Percentiles rank a stretch among this genome's conserved stretches.
Evolutionary conservation across 805 yeast genomes (phyloP).

Genomic region (Isabelozyma gotoi): DNA sequence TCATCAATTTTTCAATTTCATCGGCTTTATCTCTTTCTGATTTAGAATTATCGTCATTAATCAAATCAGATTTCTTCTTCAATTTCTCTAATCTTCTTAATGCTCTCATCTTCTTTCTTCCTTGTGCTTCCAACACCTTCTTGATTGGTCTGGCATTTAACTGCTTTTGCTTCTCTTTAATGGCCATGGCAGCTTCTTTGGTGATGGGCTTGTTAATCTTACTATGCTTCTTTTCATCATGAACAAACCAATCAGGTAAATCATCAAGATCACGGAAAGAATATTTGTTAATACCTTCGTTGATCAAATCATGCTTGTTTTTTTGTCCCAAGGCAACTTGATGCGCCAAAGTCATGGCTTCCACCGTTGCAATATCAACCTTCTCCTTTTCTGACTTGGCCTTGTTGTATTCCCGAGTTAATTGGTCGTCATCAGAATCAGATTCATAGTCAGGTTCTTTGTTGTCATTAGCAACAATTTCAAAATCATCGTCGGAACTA

Average conservation of each 20-base stretch:
- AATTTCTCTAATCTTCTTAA: conserved; percentile 80
- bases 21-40: conserved; percentile 94
- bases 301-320: conserved; percentile 79
- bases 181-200: conserved; percentile 64
- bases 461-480: conserved; percentile 35
- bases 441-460: conserved; percentile 35
- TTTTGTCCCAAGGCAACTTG: conserved; percentile 88
- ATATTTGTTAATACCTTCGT: conserved; percentile 89
- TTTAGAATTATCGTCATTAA: conserved; percentile 83
- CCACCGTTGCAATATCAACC: conserved; percentile 85
- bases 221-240: conserved; percentile 86
- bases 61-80: conserved; percentile 88
- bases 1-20: conserved; percentile 85
- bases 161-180: conserved; percentile 46
- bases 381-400: conserved; percentile 55
- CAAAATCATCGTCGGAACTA: conserved; percentile 42
- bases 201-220: conserved; percentile 90
- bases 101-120: conserved; percentile 94
- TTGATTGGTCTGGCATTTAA: conserved; percentile 97
- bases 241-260: conserved; percentile 95
- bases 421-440: conserved; percentile 53
- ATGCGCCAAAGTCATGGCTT: conserved; percentile 98
- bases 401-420: conserved; percentile 33
- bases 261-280: conserved; percentile 90
- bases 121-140: conserved; percentile 97